A percentile compares a stretch with the other conserved stretches of the same genome.
Evolutionary conservation across 2,329 filamentous ascomycete species (phyloP).

Genomic region (Calonectria henricotiae): DNA sequence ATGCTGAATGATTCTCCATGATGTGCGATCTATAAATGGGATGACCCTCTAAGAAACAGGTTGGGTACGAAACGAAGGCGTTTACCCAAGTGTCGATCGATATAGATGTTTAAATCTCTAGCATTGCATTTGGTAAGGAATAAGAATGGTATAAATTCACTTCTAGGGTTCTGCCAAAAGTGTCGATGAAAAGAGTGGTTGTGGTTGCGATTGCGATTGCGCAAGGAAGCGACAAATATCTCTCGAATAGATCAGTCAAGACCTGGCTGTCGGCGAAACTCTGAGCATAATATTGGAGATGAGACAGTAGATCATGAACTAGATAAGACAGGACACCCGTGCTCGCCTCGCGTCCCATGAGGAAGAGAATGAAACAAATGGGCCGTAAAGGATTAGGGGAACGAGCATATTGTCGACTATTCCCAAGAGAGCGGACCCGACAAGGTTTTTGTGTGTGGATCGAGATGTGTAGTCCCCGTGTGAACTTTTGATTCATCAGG

Average conservation of each 20-base stretch:
- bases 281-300: slow-evolving; percentile 14
- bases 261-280: slow-evolving; percentile 27
- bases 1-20: slow-evolving; percentile 36
- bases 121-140: neutral
- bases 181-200: neutral
- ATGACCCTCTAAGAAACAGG: neutral
- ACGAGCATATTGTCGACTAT: slow-evolving; percentile 4
- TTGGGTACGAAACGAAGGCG: slow-evolving; percentile 16
- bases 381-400: slow-evolving; percentile 15
- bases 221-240: slow-evolving; percentile 3
- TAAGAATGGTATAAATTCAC: slow-evolving; percentile 12
- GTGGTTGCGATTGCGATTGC: neutral
- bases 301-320: slow-evolving; percentile 25
- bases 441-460: slow-evolving; percentile 23
- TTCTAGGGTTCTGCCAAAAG: neutral
- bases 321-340: neutral
- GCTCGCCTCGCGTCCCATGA: neutral
- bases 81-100: slow-evolving; percentile 12
- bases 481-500: slow-evolving; percentile 38
- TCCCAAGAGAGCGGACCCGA: slow-evolving; percentile 15
- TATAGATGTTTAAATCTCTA: neutral
- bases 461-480: neutral
- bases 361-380: slow-evolving; percentile 37
- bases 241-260: neutral
- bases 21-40: neutral